Percentiles rank a stretch among this genome's conserved stretches.
Evolutionary conservation across 148 eudicot species (phyloP).

Genomic region (Amaranthus palmeri): DNA sequence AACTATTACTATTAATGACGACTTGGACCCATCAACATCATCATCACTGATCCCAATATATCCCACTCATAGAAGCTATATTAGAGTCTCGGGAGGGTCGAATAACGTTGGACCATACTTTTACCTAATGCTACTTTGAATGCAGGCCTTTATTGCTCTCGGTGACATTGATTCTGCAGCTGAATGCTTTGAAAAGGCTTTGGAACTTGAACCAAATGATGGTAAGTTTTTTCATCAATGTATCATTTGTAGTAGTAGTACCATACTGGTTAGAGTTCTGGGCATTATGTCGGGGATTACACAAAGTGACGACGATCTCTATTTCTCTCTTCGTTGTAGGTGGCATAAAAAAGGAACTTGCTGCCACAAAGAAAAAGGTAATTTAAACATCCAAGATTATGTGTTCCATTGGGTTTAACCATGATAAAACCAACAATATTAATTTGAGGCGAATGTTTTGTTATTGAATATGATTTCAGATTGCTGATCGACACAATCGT

Average conservation of each 20-base stretch:
- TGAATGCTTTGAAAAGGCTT: constrained; percentile 64
- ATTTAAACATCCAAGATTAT: too few species aligned
- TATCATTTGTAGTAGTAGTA: neutral
- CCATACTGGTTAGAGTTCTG: neutral
- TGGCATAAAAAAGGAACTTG: constrained; percentile 65
- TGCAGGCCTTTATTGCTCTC: constrained; percentile 71
- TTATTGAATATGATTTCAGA: too few species aligned
- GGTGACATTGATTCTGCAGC: constrained; percentile 70
- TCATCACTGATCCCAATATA: too few species aligned
- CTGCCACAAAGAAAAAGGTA: constrained; percentile 46
- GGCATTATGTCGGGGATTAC: neutral
- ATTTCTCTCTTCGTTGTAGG: constrained; percentile 30
- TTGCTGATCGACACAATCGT: too few species aligned
- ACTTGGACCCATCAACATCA: too few species aligned
- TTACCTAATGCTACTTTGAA: neutral
- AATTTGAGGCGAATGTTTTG: too few species aligned
- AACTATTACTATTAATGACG: neutral
- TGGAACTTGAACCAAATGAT: constrained; percentile 71
- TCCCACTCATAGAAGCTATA: too few species aligned
- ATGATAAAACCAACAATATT: too few species aligned
- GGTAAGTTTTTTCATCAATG: constrained; percentile 29
- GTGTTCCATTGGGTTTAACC: too few species aligned
- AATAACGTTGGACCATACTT: too few species aligned
- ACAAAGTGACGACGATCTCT: constrained; percentile 6
- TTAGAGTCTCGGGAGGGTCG: too few species aligned